Evolutionary conservation across 73 alveolate genomes (phyloP).

Genomic region (Paramecium caudatum): DNA sequence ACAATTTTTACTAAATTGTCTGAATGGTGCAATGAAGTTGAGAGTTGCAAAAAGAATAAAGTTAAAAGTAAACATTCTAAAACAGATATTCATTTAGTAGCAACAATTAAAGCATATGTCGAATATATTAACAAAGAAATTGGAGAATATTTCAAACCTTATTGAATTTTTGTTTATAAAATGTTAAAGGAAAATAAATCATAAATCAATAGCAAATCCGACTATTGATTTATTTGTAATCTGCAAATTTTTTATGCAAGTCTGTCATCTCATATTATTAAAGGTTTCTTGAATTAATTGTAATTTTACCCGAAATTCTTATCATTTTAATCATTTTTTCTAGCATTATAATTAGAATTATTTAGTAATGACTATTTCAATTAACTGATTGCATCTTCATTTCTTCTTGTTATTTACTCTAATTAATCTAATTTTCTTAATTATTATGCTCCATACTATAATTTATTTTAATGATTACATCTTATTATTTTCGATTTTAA

Average conservation of each 20-base stretch:
- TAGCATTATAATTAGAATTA: no score
- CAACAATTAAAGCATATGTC: neutral
- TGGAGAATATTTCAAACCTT: neutral
- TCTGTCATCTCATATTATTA: no score
- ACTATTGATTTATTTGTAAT: no score
- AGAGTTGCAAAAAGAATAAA: neutral
- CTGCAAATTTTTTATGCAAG: neutral
- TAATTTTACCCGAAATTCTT: no score
- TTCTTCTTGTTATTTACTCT: constrained; percentile 52
- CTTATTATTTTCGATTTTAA: neutral
- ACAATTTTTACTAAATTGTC: neutral
- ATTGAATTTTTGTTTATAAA: neutral
- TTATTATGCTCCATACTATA: neutral
- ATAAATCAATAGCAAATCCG: constrained; percentile 33
- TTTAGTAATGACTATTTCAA: no score
- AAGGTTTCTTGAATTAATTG: no score
- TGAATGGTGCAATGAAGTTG: neutral
- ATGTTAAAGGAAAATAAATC: no score
- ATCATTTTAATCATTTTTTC: no score
- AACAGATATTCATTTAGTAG: neutral
- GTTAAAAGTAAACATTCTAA: neutral
- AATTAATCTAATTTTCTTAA: constrained; percentile 23
- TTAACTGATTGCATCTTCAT: constrained; percentile 21
- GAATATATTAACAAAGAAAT: constrained; percentile 43
- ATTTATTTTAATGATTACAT: neutral